A percentile compares a stretch with the other conserved stretches of the same genome.
phyloP scores from a whole-genome alignment of 306 rosid genomes.

The Medicago arabica region DNA sequence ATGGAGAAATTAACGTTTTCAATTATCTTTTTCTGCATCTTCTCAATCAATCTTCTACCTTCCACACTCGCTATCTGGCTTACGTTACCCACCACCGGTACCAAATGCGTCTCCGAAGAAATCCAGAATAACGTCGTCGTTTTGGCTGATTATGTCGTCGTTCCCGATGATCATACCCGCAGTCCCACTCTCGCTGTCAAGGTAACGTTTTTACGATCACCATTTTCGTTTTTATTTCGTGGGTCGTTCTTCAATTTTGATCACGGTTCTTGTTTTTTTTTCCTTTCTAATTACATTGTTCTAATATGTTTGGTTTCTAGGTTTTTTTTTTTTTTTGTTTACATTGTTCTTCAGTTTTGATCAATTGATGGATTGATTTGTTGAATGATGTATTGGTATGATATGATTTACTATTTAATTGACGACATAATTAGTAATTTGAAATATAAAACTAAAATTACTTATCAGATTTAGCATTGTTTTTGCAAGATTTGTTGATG shows the following conservation, averaged over 20 bases:
- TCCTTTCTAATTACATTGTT: no score
- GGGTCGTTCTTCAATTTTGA: conserved; percentile 21
- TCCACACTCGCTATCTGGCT: conserved; percentile 60
- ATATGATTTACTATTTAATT: no score
- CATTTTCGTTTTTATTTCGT: neutral
- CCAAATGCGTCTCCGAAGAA: conserved; percentile 97
- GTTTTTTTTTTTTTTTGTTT: no score
- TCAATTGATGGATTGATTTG: neutral
- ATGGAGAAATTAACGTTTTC: conserved; percentile 44
- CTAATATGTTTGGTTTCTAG: conserved; percentile 27
- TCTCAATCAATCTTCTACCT: conserved; percentile 36
- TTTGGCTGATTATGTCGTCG: conserved; percentile 79
- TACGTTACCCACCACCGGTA: conserved; percentile 63
- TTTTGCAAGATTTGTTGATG: conserved; percentile 12
- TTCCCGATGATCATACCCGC: conserved; percentile 55
- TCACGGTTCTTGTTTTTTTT: neutral
- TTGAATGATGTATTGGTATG: no score
- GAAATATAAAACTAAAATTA: neutral
- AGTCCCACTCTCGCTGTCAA: conserved; percentile 72
- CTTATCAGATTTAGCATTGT: conserved; percentile 14
- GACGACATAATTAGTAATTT: conserved; percentile 4
- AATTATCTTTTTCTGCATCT: conserved; percentile 32
- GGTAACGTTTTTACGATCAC: conserved; percentile 47
- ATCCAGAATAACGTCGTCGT: conserved; percentile 89
- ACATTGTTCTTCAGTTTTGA: neutral